Evolutionary conservation across 179 eudicot species (phyloP), one percentile per base, ranked within the genome.

Genomic region (Spinacia oleracea): DNA sequence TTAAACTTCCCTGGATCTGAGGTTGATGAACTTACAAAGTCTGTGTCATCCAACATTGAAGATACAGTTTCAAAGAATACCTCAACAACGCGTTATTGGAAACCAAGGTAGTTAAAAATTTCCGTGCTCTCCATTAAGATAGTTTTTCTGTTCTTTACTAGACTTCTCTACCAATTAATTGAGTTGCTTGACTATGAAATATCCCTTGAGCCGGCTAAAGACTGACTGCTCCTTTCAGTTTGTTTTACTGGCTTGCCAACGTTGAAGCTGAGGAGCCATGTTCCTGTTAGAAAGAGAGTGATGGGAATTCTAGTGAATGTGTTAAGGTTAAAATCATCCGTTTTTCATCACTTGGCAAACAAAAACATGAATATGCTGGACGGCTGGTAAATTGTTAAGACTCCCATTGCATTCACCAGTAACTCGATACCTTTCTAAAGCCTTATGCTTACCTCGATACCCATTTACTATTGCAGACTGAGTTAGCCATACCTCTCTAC

Each of bases 1-100:
- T 80, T 93, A 82, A 91, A 87, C 84, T 91, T 87, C 42, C 87
- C 96, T 32, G 83, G 87, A 50, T 84, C 89, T 27, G 97, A 94
- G 83, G 75, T 83, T 29, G 93, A 94, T 75, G 98, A 91, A 67
- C 86, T 91, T 75, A 82, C 97, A 8, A 92, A 90, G 77, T 87
- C 92, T 34, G 29, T 92, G 73, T 76, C 89, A 56, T 84, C 96
- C 59, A 80, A 76, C 81, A 55, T 86, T 20, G 93, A 94, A 58
- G 93, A 91, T 31, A 55, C 77, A 77, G 78, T 89, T 70, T 42
- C 53, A 14, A 91, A 86, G 75, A 85, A 56, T 56, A 53, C 78
- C 70, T 76, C 86, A 58, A 77, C 91, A 1, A 18, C 87, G 67
- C 89, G 81, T 67, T 81, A 80, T 76, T 87, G 97, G 97, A 91